Base-by-base conservation (phyloP, 345 rosid genomes). In the Moricandia arvensis region DNA sequence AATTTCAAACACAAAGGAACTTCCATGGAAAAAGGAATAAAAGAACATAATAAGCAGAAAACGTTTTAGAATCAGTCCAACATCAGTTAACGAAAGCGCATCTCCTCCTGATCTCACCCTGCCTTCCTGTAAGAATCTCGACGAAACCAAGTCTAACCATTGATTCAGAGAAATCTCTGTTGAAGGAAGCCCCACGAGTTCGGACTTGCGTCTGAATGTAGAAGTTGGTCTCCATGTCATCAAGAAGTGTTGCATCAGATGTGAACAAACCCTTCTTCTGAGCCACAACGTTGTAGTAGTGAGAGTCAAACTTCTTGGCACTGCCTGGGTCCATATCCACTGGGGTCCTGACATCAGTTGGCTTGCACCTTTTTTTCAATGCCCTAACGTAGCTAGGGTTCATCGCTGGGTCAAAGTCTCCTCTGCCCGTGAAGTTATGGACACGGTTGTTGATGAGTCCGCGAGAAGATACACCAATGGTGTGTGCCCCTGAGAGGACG, bases 401-500 rank as follows among this genome's bases (percentile, higher is more conserved):
- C 65, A 60, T 60, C 65, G 65, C 18, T 4, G 65, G 65, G 43
- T 60, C 65, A 60, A 15, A 31, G 37, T 60, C 65, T 0, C 65
- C 65, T 31, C 17, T 60, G 43, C 65, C 65, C 6, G 65, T 60
- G 26, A 31, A 60, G 65, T 60, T 60, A 16, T 60, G 37, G 65
- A 60, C 31, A 60, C 65, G 65, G 11, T 11, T 15, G 43, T 8
- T 31, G 43, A 60, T 15, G 65, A 60, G 3, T 8, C 24, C 41
- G 26, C 65, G 31, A 9, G 38, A 31, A 8, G 65, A 60, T 5
- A 31, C 21, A 31, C 65, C 65, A 15, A 60, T 60, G 65, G 65
- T 60, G 43, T 60, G 65, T 31, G 43, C 65, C 4, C 65, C 65
- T 59, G 64, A 82, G 21, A 1, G 0, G 15, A 88, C 91, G 0